Evolutionary conservation across 2,329 filamentous ascomycete species (phyloP).

Genomic region (Phialocephala subalpina): DNA sequence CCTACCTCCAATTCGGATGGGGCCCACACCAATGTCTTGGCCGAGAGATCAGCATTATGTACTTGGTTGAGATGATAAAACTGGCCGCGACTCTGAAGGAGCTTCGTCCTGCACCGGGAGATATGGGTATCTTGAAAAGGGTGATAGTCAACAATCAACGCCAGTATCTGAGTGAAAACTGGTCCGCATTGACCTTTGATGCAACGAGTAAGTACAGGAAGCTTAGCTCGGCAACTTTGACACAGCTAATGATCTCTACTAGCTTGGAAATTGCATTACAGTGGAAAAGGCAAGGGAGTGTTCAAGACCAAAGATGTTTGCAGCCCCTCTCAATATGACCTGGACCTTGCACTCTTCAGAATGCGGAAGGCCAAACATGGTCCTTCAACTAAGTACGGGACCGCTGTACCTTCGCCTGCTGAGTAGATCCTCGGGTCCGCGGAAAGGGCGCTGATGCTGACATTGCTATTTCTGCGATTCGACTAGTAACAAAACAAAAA

Average conservation of each 20-base stretch:
- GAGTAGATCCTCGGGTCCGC: too few relatives aligned
- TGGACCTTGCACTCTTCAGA: slow-evolving; percentile 3
- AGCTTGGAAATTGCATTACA: slow-evolving; percentile 23
- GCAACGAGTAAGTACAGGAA: slow-evolving; percentile 16
- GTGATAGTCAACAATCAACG: slow-evolving; percentile 12
- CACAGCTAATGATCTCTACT: background rate
- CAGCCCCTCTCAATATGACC: slow-evolving; percentile 2
- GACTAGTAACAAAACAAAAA: too few relatives aligned
- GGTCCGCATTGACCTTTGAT: slow-evolving; percentile 17
- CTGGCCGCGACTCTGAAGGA: slow-evolving; percentile 16
- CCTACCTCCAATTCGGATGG: slow-evolving; percentile 69
- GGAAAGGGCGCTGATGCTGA: too few relatives aligned
- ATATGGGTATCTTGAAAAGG: slow-evolving; percentile 49
- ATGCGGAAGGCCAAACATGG: background rate
- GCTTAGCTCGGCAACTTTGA: background rate
- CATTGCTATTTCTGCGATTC: too few relatives aligned
- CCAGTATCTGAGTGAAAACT: slow-evolving; percentile 18
- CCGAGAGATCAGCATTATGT: slow-evolving; percentile 63
- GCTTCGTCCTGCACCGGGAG: slow-evolving; percentile 23
- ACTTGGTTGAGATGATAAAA: slow-evolving; percentile 56
- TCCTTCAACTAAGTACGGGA: background rate
- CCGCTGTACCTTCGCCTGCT: too few relatives aligned
- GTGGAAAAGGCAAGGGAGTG: slow-evolving; percentile 14
- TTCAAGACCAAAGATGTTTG: background rate
- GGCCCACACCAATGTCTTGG: slow-evolving; percentile 71